These are phyloP conservation scores for Quercus mongolica DNA, from an alignment of 306 rosid species.

Conservation along the genomic window DNA sequence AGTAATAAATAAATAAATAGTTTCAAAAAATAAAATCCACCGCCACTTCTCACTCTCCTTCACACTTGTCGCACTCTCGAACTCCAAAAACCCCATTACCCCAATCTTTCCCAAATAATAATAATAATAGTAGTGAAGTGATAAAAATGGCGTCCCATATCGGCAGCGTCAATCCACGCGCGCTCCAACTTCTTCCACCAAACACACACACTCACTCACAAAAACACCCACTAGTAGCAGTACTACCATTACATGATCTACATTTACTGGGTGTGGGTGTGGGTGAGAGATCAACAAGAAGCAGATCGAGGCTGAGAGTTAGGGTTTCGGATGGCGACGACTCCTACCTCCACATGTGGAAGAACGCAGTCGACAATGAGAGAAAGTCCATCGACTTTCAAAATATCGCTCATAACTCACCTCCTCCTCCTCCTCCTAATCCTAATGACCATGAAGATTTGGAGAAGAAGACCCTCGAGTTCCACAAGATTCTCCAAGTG, in stretches of 20 bases:
- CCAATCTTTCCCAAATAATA: no score
- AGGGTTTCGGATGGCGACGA: slow-evolving; percentile 30
- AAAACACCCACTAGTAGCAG: not conserved
- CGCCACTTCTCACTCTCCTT: not conserved
- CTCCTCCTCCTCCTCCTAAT: no score
- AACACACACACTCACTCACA: not conserved
- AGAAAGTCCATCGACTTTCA: slow-evolving; percentile 49
- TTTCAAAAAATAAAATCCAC: not conserved
- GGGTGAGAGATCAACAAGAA: not conserved
- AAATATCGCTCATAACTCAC: slow-evolving; percentile 33
- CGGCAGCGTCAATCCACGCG: slow-evolving; percentile 19
- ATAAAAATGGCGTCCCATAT: slow-evolving; percentile 45
- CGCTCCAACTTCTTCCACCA: not conserved
- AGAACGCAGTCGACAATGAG: slow-evolving; percentile 62
- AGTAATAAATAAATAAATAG: no score
- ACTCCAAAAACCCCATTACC: not conserved
- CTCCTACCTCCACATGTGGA: slow-evolving; percentile 90
- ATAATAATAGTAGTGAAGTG: no score
- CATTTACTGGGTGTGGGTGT: no score
- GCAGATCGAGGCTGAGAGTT: slow-evolving; percentile 17
- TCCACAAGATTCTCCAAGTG: slow-evolving; percentile 69
- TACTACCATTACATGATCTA: not conserved
- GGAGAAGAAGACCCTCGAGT: slow-evolving; percentile 66
- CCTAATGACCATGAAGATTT: slow-evolving; percentile 24
- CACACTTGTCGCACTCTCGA: not conserved